These are phyloP conservation scores for Aspergillus vadensis DNA, from an alignment of 2,329 filamentous ascomycete species.

Conservation along the genomic window DNA sequence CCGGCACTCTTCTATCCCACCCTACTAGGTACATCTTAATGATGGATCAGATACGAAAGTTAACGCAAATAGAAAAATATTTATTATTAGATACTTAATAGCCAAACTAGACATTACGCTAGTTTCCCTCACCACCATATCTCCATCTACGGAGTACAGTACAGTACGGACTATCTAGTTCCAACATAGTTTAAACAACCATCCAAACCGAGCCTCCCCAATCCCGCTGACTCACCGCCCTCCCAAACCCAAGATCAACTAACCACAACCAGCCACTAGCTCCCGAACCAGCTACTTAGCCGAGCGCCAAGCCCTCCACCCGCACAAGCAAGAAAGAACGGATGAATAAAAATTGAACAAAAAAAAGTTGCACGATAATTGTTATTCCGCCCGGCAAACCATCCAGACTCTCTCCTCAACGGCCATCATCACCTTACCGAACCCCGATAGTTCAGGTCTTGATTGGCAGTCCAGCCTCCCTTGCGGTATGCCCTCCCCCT, in stretches of 20 bases:
- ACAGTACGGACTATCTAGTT: too few relatives aligned
- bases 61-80: too few relatives aligned
- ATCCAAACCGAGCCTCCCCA: too few relatives aligned
- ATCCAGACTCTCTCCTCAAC: constrained; percentile 25
- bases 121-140: too few relatives aligned
- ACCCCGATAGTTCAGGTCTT: constrained; percentile 76
- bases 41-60: too few relatives aligned
- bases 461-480: constrained; percentile 57
- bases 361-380: constrained; percentile 15
- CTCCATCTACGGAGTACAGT: too few relatives aligned
- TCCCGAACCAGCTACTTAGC: constrained; percentile 33
- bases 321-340: constrained; percentile 27
- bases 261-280: constrained; percentile 33
- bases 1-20: too few relatives aligned
- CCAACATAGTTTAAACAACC: too few relatives aligned
- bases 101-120: too few relatives aligned
- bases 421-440: constrained; percentile 77
- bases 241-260: neutral
- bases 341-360: constrained; percentile 1
- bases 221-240: constrained; percentile 21
- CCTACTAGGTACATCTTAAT: too few relatives aligned
- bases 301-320: constrained; percentile 39
- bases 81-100: too few relatives aligned
- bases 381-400: constrained; percentile 19
- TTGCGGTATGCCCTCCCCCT: constrained; percentile 23